These are phyloP conservation scores for Patellifolia procumbens DNA, from an alignment of 179 eudicot species.

Conservation along the genomic window DNA sequence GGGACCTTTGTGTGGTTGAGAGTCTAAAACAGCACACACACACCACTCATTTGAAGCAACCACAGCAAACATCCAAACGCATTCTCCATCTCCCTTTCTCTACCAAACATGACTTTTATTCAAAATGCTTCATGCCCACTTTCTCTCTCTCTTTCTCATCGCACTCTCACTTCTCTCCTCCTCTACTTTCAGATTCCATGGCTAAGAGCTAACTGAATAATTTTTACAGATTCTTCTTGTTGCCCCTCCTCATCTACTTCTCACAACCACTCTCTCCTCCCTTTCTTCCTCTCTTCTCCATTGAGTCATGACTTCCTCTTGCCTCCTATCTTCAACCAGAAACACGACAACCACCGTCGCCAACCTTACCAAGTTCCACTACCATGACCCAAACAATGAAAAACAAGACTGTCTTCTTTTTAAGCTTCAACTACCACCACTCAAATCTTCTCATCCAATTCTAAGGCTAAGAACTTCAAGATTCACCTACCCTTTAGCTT, in stretches of 20 bases:
- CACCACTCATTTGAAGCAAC: slow-evolving; percentile 51
- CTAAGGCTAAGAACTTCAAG: slow-evolving; percentile 40
- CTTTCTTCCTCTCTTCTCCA: neutral
- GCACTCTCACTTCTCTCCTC: slow-evolving; percentile 17
- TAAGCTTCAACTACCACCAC: slow-evolving; percentile 38
- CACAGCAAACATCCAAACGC: slow-evolving; percentile 42
- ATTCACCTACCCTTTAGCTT: slow-evolving; percentile 54
- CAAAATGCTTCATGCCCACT: slow-evolving; percentile 31
- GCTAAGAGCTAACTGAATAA: slow-evolving; percentile 51
- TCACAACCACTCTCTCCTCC: neutral
- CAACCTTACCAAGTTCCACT: slow-evolving; percentile 24
- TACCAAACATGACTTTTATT: slow-evolving; percentile 30
- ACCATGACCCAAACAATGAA: slow-evolving; percentile 24
- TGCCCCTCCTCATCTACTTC: slow-evolving; percentile 12
- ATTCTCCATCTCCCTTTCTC: slow-evolving; percentile 31
- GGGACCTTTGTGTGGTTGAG: slow-evolving; percentile 33
- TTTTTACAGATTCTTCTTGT: slow-evolving; percentile 34
- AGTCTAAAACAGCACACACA: slow-evolving; percentile 24
- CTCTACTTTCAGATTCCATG: slow-evolving; percentile 50
- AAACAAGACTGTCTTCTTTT: slow-evolving; percentile 23
- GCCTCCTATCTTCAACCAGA: slow-evolving; percentile 52
- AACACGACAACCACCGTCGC: slow-evolving; percentile 35
- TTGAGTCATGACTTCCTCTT: slow-evolving; percentile 60
- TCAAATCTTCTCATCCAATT: slow-evolving; percentile 41
- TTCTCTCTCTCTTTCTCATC: slow-evolving; percentile 17